Evolutionary conservation across 2,329 filamentous ascomycete genomes (phyloP).

Genomic region (Ascochyta clinopodiicola): DNA sequence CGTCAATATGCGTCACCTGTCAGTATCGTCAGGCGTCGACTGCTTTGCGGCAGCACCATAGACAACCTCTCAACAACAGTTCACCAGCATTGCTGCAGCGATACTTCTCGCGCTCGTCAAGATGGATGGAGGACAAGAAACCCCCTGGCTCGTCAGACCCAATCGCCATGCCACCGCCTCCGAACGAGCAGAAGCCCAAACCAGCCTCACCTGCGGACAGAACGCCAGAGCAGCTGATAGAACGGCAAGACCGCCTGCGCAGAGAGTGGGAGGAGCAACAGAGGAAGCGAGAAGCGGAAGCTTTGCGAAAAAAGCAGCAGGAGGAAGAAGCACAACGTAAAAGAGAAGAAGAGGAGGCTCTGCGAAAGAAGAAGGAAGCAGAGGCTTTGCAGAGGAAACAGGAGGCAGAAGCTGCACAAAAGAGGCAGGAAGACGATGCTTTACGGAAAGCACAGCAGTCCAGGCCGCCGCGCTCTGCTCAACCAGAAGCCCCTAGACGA

Average conservation of each 20-base stretch:
- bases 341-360: slow-evolving; percentile 14
- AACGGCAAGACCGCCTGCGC: slow-evolving; percentile 24
- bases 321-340: slow-evolving; percentile 20
- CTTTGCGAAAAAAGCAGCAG: slow-evolving; percentile 17
- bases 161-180: slow-evolving; percentile 31
- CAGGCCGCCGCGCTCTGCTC: not conserved
- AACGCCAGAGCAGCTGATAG: slow-evolving; percentile 21
- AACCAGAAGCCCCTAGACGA: not conserved
- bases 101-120: slow-evolving; percentile 28
- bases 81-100: slow-evolving; percentile 16
- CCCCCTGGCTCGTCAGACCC: slow-evolving; percentile 20
- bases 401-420: slow-evolving; percentile 20
- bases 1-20: slow-evolving; percentile 39
- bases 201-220: slow-evolving; percentile 12
- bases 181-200: slow-evolving; percentile 18
- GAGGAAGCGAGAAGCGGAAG: slow-evolving; percentile 22
- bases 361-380: slow-evolving; percentile 17
- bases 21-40: slow-evolving; percentile 37
- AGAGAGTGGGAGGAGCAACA: slow-evolving; percentile 16
- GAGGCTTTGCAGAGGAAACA: slow-evolving; percentile 21
- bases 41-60: slow-evolving; percentile 4
- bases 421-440: slow-evolving; percentile 11
- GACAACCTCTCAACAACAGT: not conserved
- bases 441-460: slow-evolving; percentile 5
- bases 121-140: slow-evolving; percentile 30